These are phyloP conservation scores for Sambucus nigra DNA, from an alignment of 129 eudicot genomes.

Conservation along the genomic window DNA sequence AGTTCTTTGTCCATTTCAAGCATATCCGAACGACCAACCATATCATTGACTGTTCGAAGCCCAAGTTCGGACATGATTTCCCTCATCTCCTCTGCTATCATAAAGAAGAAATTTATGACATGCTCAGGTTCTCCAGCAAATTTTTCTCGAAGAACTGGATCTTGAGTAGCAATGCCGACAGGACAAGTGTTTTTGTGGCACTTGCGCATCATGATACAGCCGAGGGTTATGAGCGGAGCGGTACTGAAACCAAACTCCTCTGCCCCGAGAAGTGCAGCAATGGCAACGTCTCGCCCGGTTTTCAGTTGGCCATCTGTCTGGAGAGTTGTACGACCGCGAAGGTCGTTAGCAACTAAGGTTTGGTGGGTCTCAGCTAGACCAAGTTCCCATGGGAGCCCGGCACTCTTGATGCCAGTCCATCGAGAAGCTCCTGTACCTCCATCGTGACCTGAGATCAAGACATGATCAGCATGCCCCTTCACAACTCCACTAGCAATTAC, in stretches of 20 bases:
- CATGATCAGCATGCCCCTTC: conserved; percentile 98
- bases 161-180: conserved; percentile 96
- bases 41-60: conserved; percentile 62
- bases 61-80: conserved; percentile 92
- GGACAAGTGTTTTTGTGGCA: conserved; percentile 99
- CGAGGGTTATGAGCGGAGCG: conserved; percentile 92
- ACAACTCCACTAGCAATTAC: conserved; percentile 97
- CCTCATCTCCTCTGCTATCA: conserved; percentile 93
- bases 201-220: conserved; percentile 98
- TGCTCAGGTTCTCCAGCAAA: conserved; percentile 97
- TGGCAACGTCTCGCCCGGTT: conserved; percentile 97
- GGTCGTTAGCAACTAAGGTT: conserved; percentile 93
- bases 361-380: conserved; percentile 98
- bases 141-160: conserved; percentile 88
- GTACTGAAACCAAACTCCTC: conserved; percentile 98
- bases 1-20: conserved; percentile 83
- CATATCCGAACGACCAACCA: conserved; percentile 97
- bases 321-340: conserved; percentile 86
- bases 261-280: conserved; percentile 96
- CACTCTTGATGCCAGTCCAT: conserved; percentile 97
- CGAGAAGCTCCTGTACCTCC: conserved; percentile 99
- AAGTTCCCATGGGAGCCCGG: conserved; percentile 99
- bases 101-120: conserved; percentile 93
- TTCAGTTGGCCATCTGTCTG: conserved; percentile 96
- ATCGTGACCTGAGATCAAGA: conserved; percentile 93